These are phyloP conservation scores for Volvox reticuliferus DNA, from an alignment of 139 green algal species.

Conservation along the genomic window DNA sequence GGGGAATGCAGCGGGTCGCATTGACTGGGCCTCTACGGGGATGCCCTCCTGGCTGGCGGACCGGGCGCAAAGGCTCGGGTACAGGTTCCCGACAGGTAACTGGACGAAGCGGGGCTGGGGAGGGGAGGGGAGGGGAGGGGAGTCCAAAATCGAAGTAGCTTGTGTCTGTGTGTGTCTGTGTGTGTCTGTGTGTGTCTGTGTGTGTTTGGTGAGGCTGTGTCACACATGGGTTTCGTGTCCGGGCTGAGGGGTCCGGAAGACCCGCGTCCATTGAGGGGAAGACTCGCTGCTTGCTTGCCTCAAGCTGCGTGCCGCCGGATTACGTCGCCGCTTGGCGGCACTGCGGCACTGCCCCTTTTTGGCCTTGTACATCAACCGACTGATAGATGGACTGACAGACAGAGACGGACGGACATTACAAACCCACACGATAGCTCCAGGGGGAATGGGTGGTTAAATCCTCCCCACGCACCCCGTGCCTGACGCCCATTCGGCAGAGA, in stretches of 20 bases:
- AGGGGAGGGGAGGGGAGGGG: too few relatives aligned
- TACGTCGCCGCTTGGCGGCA: neutral
- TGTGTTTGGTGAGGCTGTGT: too few relatives aligned
- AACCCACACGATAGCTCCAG: too few relatives aligned
- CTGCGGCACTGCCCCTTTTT: neutral
- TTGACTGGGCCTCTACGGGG: constrained; percentile 78
- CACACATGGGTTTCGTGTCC: neutral
- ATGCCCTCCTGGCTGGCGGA: constrained; percentile 84
- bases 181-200: too few relatives aligned
- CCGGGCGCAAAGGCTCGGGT: constrained; percentile 77
- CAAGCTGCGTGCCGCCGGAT: too few relatives aligned
- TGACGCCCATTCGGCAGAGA: constrained; percentile 62
- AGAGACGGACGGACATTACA: neutral
- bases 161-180: too few relatives aligned
- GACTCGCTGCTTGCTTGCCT: too few relatives aligned
- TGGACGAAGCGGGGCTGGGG: too few relatives aligned
- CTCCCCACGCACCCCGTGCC: neutral
- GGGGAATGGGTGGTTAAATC: too few relatives aligned
- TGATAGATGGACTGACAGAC: neutral
- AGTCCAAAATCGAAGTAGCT: too few relatives aligned
- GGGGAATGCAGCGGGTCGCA: neutral
- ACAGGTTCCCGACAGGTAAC: constrained; percentile 78
- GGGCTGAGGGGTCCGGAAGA: too few relatives aligned
- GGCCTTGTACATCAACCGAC: neutral
- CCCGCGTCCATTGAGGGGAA: neutral